phyloP scores from a whole-genome alignment of 768 basidiomycete genomes.

The Botryobasidium botryosum region DNA sequence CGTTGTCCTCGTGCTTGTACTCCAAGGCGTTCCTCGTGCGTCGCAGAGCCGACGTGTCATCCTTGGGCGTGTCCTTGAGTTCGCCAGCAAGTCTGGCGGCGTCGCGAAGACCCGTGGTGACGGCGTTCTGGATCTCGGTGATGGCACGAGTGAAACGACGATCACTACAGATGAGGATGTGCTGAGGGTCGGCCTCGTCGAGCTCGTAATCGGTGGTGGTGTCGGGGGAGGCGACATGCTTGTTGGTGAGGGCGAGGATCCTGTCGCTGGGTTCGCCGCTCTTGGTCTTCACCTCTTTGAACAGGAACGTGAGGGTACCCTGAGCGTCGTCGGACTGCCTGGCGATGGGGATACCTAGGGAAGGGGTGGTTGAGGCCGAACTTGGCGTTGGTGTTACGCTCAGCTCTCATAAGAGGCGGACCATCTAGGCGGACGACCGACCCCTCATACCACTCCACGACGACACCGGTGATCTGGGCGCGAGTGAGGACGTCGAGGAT shows the following conservation, averaged over 20 bases:
- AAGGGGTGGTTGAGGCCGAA: constrained; percentile 18
- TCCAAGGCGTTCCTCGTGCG: too few relatives aligned
- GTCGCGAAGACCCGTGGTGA: too few relatives aligned
- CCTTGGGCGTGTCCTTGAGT: too few relatives aligned
- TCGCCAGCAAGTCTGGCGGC: too few relatives aligned
- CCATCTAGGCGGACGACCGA: too few relatives aligned
- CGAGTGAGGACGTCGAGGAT: constrained; percentile 1
- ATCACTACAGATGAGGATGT: constrained; percentile 2
- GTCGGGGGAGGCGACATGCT: constrained; percentile 14
- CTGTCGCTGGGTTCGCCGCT: too few relatives aligned
- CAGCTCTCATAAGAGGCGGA: constrained; percentile 13
- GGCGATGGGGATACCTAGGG: constrained; percentile 21
- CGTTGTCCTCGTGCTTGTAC: too few relatives aligned
- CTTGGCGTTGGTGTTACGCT: constrained; percentile 16
- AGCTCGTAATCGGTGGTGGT: constrained; percentile 14
- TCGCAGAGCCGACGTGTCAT: too few relatives aligned
- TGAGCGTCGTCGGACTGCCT: constrained; percentile 17
- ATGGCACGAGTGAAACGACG: constrained; percentile 1
- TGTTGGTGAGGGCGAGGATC: constrained; percentile 15
- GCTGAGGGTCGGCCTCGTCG: not conserved
- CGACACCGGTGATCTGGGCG: too few relatives aligned
- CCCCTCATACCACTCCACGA: too few relatives aligned
- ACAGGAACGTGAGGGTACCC: constrained; percentile 18
- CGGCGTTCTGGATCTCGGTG: too few relatives aligned
- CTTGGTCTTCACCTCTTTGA: too few relatives aligned